Conservation (phyloP, 2,329 filamentous ascomycete genomes). For the Colletotrichum chrysophilum region DNA sequence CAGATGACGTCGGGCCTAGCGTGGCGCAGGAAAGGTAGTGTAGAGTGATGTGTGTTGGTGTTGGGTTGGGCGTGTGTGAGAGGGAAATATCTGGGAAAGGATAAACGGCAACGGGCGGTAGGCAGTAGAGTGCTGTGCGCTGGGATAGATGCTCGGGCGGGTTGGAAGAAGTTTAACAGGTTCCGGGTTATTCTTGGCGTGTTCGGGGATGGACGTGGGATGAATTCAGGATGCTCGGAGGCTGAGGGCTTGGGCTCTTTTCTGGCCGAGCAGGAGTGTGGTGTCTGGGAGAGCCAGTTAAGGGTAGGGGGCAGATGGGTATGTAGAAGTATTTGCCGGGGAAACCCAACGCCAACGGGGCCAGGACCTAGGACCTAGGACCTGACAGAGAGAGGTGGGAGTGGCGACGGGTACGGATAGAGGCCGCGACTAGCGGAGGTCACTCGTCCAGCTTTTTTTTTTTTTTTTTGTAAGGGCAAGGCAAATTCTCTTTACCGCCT, state of each 20-base stretch:
- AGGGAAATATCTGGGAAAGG: background rate
- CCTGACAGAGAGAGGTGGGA: slow-evolving; percentile 9
- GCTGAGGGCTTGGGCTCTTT: slow-evolving; percentile 18
- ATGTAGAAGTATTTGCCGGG: slow-evolving; percentile 10
- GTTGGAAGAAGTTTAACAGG: slow-evolving; percentile 18
- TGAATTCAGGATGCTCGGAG: slow-evolving; percentile 15
- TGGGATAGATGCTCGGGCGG: slow-evolving; percentile 11
- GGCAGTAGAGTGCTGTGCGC: slow-evolving; percentile 1
- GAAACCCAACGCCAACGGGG: background rate
- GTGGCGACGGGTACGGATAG: slow-evolving; percentile 15
- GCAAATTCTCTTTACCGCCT: slow-evolving; percentile 13
- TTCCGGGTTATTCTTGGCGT: slow-evolving; percentile 19
- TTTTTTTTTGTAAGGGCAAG: background rate
- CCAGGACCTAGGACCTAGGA: slow-evolving; percentile 5
- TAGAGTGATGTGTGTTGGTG: background rate
- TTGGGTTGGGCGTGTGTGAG: background rate
- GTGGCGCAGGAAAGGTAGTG: slow-evolving; percentile 19
- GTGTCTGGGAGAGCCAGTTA: background rate
- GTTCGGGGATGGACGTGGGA: slow-evolving; percentile 16
- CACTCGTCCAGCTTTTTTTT: slow-evolving; percentile 7
- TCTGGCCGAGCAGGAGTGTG: background rate
- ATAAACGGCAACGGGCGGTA: background rate
- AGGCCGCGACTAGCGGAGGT: slow-evolving; percentile 8
- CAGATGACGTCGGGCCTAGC: slow-evolving; percentile 22
- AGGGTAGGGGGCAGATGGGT: background rate